phyloP scores from a whole-genome alignment of 2,329 filamentous ascomycete species.

The Sclerotinia borealis region DNA sequence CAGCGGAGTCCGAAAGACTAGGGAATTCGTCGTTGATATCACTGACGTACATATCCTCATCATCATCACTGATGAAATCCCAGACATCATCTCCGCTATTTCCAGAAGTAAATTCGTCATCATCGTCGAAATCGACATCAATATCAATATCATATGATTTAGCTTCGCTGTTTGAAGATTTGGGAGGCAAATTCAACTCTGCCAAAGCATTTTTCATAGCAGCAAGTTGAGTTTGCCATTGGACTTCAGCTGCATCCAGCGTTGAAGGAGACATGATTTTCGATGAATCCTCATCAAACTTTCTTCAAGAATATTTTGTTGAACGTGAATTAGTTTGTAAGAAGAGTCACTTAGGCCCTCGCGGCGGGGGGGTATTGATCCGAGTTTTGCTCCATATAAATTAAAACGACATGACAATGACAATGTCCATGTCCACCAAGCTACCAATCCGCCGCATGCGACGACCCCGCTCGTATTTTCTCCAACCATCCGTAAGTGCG shows the following conservation, averaged over 20 bases:
- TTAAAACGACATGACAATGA: neutral
- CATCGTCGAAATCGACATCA: slow-evolving; percentile 59
- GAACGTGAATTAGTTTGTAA: neutral
- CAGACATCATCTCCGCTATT: slow-evolving; percentile 76
- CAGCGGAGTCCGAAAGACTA: slow-evolving; percentile 24
- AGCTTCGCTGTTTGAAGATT: slow-evolving; percentile 37
- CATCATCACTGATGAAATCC: slow-evolving; percentile 79
- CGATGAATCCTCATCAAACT: neutral
- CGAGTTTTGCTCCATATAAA: neutral
- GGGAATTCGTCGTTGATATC: slow-evolving; percentile 49
- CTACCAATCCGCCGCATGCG: neutral
- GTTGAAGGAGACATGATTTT: slow-evolving; percentile 7
- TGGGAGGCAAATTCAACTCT: slow-evolving; percentile 51
- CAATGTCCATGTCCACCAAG: neutral
- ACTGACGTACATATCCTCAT: slow-evolving; percentile 60
- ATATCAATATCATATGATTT: slow-evolving; percentile 49
- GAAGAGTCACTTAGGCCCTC: neutral
- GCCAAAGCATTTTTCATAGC: slow-evolving; percentile 84
- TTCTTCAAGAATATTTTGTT: neutral
- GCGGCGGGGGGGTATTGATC: neutral
- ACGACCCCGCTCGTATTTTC: neutral
- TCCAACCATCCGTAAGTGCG: neutral
- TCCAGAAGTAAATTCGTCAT: slow-evolving; percentile 47
- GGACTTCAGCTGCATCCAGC: slow-evolving; percentile 38
- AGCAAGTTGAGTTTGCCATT: slow-evolving; percentile 81